Conservation (phyloP, 768 basidiomycete genomes). For the Tricholoma hemisulphureum region DNA sequence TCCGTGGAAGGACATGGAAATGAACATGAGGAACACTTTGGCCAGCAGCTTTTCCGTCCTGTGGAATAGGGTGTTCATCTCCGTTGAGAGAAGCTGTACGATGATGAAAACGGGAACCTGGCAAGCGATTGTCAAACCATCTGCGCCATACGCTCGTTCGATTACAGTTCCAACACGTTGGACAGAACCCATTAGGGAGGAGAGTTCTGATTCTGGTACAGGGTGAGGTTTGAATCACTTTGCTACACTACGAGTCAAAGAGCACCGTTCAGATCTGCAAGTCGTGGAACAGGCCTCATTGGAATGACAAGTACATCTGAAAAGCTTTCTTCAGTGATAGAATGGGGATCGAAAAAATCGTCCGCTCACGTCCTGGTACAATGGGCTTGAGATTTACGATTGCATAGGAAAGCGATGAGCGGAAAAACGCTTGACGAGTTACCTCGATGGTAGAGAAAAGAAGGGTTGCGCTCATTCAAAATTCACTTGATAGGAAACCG, state of each 20-base stretch:
- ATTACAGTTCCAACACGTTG: conserved; percentile 77
- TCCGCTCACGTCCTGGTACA: conserved; percentile 81
- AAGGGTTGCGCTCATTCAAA: conserved; percentile 22
- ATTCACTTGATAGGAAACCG: no score
- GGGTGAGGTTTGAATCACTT: background rate
- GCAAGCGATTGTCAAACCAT: conserved; percentile 83
- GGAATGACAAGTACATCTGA: conserved; percentile 66
- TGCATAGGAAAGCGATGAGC: conserved; percentile 67
- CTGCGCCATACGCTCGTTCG: conserved; percentile 78
- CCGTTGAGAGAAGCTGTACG: background rate
- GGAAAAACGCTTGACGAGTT: conserved; percentile 72
- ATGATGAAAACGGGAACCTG: conserved; percentile 53
- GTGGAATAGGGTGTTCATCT: background rate
- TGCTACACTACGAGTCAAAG: background rate
- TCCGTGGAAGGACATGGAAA: conserved; percentile 88
- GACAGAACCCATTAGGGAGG: conserved; percentile 77
- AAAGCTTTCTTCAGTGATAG: background rate
- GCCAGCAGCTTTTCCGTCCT: conserved; percentile 89
- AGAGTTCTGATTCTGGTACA: conserved; percentile 57
- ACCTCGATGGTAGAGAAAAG: conserved; percentile 83
- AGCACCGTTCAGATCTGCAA: conserved; percentile 53
- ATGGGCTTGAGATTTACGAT: conserved; percentile 96
- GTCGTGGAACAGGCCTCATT: conserved; percentile 51
- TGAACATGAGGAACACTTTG: conserved; percentile 90
- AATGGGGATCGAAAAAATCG: background rate